phyloP scores from a whole-genome alignment of 2,329 filamentous ascomycete species.

The Lomentospora prolificans region DNA sequence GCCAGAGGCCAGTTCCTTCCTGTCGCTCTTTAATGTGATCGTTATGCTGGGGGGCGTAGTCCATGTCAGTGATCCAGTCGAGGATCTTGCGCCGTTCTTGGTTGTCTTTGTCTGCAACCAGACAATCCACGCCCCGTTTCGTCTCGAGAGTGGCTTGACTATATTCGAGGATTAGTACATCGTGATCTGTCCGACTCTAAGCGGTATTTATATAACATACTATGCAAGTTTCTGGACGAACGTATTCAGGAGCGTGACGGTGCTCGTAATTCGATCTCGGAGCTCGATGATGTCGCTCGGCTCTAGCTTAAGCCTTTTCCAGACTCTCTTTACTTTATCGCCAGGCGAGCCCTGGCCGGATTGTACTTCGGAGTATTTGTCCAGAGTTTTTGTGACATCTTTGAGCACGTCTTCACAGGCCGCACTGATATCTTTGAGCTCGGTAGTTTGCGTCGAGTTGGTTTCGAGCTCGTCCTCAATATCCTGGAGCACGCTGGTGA shows the following conservation, averaged over 20 bases:
- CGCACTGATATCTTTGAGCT: not conserved
- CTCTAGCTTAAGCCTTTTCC: not conserved
- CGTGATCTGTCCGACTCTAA: no score
- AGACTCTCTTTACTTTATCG: not conserved
- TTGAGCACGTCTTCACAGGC: not conserved
- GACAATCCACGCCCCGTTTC: not conserved
- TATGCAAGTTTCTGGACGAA: not conserved
- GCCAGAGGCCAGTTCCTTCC: slow-evolving; percentile 29
- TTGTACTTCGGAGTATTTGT: not conserved
- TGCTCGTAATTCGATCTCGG: not conserved
- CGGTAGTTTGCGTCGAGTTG: not conserved
- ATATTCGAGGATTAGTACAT: not conserved
- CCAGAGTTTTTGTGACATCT: not conserved
- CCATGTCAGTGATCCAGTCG: slow-evolving; percentile 27
- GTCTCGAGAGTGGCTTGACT: not conserved
- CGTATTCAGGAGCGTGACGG: not conserved
- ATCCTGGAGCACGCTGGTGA: not conserved
- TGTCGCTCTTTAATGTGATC: slow-evolving; percentile 23
- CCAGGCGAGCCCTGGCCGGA: not conserved
- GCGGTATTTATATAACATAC: no score
- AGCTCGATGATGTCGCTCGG: not conserved
- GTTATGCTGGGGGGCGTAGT: slow-evolving; percentile 26
- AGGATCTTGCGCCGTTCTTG: slow-evolving; percentile 13
- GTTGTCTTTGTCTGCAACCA: not conserved
- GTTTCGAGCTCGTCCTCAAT: not conserved